Evolutionary conservation across 345 rosid species (phyloP).

Genomic region (Mallotus nudiflorus): DNA sequence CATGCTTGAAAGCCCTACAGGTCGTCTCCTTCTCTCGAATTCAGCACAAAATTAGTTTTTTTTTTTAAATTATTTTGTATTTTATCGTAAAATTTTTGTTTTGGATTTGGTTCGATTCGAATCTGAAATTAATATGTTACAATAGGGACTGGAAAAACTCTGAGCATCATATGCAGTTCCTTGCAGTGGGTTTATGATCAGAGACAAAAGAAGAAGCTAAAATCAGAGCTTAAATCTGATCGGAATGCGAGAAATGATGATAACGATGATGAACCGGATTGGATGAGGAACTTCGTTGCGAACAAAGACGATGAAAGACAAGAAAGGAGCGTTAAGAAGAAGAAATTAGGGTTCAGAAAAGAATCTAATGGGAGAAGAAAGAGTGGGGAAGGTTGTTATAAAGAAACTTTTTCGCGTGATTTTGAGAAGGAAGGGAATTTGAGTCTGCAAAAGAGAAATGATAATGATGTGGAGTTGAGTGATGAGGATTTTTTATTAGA

Average conservation of each 20-base stretch:
- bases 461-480: slow-evolving; percentile 35
- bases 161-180: slow-evolving; percentile 81
- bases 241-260: slow-evolving; percentile 19
- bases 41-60: too few species aligned
- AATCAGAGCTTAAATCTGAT: slow-evolving; percentile 17
- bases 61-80: not conserved
- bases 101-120: too few species aligned
- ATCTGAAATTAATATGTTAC: not conserved
- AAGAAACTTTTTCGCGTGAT: slow-evolving; percentile 21
- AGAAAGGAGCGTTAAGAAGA: slow-evolving; percentile 31
- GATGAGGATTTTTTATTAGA: slow-evolving; percentile 77
- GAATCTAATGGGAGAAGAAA: not conserved
- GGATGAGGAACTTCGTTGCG: slow-evolving; percentile 65
- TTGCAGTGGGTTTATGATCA: slow-evolving; percentile 80
- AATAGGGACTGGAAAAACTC: slow-evolving; percentile 88
- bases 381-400: slow-evolving; percentile 23
- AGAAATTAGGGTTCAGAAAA: slow-evolving; percentile 13
- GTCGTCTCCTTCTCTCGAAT: slow-evolving; percentile 28
- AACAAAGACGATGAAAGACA: slow-evolving; percentile 23
- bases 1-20: slow-evolving; percentile 98
- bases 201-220: slow-evolving; percentile 41
- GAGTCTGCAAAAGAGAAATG: slow-evolving; percentile 27
- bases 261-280: slow-evolving; percentile 75
- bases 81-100: too few species aligned
- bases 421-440: slow-evolving; percentile 20